Evolutionary conservation across 257 asterid species (phyloP), one percentile per base, ranked within the genome.

Genomic region (Dorcoceras hygrometricum): DNA sequence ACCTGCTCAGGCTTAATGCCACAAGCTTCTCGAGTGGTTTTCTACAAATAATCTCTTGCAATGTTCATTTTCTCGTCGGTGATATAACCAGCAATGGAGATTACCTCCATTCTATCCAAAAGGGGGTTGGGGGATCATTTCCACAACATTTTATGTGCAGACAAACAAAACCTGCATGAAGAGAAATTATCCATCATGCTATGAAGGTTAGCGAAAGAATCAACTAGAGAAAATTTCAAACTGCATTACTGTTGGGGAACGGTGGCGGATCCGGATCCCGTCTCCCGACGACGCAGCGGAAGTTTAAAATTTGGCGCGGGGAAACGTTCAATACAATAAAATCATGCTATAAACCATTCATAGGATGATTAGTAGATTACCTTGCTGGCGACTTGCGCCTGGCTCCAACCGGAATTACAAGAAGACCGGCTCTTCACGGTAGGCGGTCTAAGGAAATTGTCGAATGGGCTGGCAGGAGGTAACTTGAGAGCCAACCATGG

Each of bases 381-480:
- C n/a, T n/a, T n/a, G n/a, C n/a, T n/a, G n/a, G n/a, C n/a, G n/a
- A n/a, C n/a, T n/a, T n/a, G n/a, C n/a, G n/a, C n/a, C n/a, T n/a
- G n/a, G n/a, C n/a, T n/a, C n/a, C n/a, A n/a, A n/a, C n/a, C n/a
- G n/a, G n/a, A n/a, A n/a, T n/a, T n/a, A n/a, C n/a, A n/a, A n/a
- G n/a, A n/a, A n/a, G n/a, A n/a, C n/a, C n/a, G n/a, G n/a, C n/a
- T n/a, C n/a, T n/a, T n/a, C n/a, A n/a, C n/a, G n/a, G n/a, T n/a
- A n/a, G n/a, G n/a, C n/a, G n/a, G n/a, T n/a, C n/a, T n/a, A n/a
- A 94, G 96, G 83, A 94, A 94, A 87, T 94, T 88, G 78, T 94
- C 99, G 1, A 88, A 94, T 34, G 99, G 99, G 78, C 99, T 94
- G 48, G 99, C 96, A 5, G 99, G 99, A 23, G 99, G 99, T 69